These are phyloP conservation scores for Ogataea thermomethanolica DNA, from an alignment of 805 yeast species.

Conservation along the genomic window DNA sequence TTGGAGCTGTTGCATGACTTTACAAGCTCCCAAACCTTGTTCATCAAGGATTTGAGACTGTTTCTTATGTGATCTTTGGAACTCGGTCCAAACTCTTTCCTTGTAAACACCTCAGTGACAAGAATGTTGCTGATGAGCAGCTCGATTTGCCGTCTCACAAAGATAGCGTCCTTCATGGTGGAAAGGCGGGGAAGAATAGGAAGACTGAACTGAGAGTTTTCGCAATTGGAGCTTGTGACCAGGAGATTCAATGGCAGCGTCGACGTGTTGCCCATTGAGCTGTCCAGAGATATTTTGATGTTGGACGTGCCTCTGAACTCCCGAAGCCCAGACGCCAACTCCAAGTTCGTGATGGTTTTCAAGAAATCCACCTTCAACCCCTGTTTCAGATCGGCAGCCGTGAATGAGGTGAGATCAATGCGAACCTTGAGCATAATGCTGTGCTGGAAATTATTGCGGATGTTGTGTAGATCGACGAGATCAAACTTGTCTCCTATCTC, in stretches of 20 bases:
- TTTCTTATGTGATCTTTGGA: constrained; percentile 22
- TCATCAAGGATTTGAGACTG: constrained; percentile 13
- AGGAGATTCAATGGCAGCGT: constrained; percentile 22
- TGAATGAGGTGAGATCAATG: constrained; percentile 18
- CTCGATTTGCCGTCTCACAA: constrained; percentile 37
- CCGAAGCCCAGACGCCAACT: constrained; percentile 2
- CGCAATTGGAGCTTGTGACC: constrained; percentile 18
- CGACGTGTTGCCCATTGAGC: constrained; percentile 4
- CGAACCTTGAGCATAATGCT: constrained; percentile 25
- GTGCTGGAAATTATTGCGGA: constrained; percentile 22
- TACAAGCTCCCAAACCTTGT: constrained; percentile 26
- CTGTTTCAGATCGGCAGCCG: constrained; percentile 13
- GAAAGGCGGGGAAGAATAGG: constrained; percentile 31
- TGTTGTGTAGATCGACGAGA: constrained; percentile 15
- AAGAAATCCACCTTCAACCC: constrained; percentile 18
- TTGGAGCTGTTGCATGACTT: constrained; percentile 24
- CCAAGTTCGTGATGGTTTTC: constrained; percentile 7
- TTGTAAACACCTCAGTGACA: constrained; percentile 15
- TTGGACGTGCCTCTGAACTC: constrained; percentile 6
- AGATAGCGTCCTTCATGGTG: constrained; percentile 33
- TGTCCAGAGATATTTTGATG: constrained; percentile 10
- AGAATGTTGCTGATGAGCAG: constrained; percentile 27
- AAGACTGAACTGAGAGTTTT: constrained; percentile 17
- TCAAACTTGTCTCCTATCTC: neutral
- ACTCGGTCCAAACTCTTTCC: constrained; percentile 7